Base-by-base conservation (phyloP, 73 alveolate species). In the Paramecium caudatum region DNA sequence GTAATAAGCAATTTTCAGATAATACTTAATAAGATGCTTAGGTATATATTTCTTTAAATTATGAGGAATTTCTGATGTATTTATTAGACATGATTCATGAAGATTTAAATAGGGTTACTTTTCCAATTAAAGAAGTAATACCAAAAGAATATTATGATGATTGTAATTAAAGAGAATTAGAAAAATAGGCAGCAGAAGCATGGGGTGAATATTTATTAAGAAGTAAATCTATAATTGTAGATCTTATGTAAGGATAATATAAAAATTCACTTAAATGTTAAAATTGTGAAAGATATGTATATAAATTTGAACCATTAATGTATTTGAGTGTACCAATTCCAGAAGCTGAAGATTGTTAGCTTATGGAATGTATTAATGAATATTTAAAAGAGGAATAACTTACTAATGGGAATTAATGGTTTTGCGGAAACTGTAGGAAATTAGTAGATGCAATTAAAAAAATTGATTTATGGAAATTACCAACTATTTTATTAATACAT, bases 11-110 rank as follows among this genome's bases (percentile, higher is more conserved):
- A 61, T 91, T 94, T 82, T 92, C 91, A 13, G 93, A 94, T 45
- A 95, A 95, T 37, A 30, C 62, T 23, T 95, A 97, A 47, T 95
- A 97, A 92, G 99, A 97, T 86, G 97, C 98, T 19, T 95, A 62
- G 10, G 82, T 62, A 62, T 32, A 16, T 10, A 62, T 62, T 16
- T 16, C 9, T 25, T 27, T 62, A 32, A 62, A 21, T 27, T 62
- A 27, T 62, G 70, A 98, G 93, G 99, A 98, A 82, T 98, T 98
- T 93, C 85, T 97, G 36, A 97, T 96, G 68, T 97, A 95, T 93
- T 92, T 97, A 84, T 82, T 98, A 16, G 99, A 98, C 82, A 93
- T 96, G 45, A 90, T 98, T 47, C 99, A 98, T 94, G 99, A 98
- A 91, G 99, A 98, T 91, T 90, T 98, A 82, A 97, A 97, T 83